Percentiles rank a stretch among this genome's conserved stretches.
phyloP scores from a whole-genome alignment of 495 filamentous ascomycete genomes.

The Penicillium coprophilum region DNA sequence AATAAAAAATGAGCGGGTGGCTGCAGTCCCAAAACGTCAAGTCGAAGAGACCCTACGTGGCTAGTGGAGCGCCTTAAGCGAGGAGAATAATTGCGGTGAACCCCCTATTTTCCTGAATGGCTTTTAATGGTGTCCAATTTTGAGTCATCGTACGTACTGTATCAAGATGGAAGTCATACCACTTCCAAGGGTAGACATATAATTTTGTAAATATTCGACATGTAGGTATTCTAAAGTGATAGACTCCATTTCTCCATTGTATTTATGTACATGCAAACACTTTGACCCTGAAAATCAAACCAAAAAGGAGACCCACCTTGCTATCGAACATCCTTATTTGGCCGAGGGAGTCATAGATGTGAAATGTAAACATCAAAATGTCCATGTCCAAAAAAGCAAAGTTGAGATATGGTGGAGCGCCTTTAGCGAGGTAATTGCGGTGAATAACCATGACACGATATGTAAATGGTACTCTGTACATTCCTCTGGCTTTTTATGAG shows the following conservation, averaged over 20 bases:
- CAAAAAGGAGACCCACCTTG: neutral
- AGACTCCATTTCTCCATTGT: too few relatives aligned
- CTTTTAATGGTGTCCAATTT: neutral
- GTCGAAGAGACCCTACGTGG: conserved; percentile 18
- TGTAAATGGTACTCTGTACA: too few relatives aligned
- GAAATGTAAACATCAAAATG: neutral
- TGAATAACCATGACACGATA: conserved; percentile 8
- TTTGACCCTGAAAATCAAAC: neutral
- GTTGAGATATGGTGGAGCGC: conserved; percentile 2
- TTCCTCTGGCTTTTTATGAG: neutral
- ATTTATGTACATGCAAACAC: too few relatives aligned
- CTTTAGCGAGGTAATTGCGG: conserved; percentile 12
- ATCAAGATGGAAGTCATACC: too few relatives aligned
- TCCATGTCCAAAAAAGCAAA: conserved; percentile 1
- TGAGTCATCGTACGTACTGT: too few relatives aligned
- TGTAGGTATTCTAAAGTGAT: too few relatives aligned
- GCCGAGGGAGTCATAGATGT: neutral
- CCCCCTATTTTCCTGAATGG: conserved; percentile 8
- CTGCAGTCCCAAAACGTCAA: conserved; percentile 26
- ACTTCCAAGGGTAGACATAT: too few relatives aligned
- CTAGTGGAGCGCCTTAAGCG: conserved; percentile 18
- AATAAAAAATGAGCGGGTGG: conserved; percentile 19
- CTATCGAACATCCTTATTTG: neutral
- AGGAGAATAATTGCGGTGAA: conserved; percentile 18
- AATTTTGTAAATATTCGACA: neutral